A percentile compares a stretch with the other conserved stretches of the same genome.
These are phyloP conservation scores for Cryptococcus sp. DNA, from an alignment of 1,284 basidiomycete species.

Conservation along the genomic window DNA sequence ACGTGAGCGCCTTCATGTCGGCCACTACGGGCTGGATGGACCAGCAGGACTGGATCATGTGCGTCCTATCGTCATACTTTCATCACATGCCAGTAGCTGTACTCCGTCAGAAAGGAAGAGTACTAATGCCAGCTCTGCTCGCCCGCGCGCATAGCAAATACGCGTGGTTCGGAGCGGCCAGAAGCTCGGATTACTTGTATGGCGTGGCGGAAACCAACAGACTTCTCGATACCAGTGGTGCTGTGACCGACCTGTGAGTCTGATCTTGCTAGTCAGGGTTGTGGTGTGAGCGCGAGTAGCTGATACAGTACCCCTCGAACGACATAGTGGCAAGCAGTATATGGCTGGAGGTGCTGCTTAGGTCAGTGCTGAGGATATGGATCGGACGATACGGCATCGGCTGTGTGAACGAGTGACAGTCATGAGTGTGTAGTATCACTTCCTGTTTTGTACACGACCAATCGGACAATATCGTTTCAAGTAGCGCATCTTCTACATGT, in stretches of 20 bases:
- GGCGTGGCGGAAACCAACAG: conserved; percentile 40
- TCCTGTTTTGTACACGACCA: too few relatives aligned
- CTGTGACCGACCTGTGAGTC: conserved; percentile 38
- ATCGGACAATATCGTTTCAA: too few relatives aligned
- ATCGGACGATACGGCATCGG: too few relatives aligned
- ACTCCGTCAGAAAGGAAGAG: neutral
- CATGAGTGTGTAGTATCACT: too few relatives aligned
- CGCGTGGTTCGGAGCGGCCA: conserved; percentile 33
- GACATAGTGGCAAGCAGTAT: conserved; percentile 31
- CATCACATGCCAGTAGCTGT: conserved; percentile 19
- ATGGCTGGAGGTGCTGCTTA: conserved; percentile 26
- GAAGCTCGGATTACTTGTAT: conserved; percentile 26
- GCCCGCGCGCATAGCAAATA: conserved; percentile 19
- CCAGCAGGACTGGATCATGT: conserved; percentile 34
- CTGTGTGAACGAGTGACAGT: too few relatives aligned
- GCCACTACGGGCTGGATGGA: conserved; percentile 40
- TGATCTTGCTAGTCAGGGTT: neutral
- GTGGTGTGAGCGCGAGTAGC: neutral
- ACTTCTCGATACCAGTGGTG: conserved; percentile 34
- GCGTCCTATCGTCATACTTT: conserved; percentile 13
- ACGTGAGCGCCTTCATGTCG: conserved; percentile 25
- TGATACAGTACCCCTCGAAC: neutral
- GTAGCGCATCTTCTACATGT: too few relatives aligned
- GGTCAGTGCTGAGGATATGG: neutral
- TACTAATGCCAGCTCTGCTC: neutral